These are phyloP conservation scores for Halenospora varia DNA, from an alignment of 495 filamentous ascomycete species.

Conservation along the genomic window DNA sequence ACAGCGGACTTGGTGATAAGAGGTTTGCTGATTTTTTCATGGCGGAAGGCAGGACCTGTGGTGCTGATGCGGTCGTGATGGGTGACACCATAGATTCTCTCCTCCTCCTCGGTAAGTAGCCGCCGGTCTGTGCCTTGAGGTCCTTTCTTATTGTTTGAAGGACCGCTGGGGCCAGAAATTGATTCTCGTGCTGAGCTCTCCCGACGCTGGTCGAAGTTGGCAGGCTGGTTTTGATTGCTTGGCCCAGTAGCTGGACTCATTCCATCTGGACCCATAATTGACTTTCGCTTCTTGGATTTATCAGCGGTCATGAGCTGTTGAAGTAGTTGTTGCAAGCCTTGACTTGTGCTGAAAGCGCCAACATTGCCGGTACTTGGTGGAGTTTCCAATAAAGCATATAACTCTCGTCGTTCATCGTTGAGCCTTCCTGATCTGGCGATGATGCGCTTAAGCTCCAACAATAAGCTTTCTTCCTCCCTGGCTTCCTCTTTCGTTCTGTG, in stretches of 20 bases:
- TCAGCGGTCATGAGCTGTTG: slow-evolving; percentile 74
- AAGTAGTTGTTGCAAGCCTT: slow-evolving; percentile 73
- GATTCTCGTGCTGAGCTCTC: slow-evolving; percentile 52
- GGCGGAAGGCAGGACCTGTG: slow-evolving; percentile 68
- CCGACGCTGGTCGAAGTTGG: slow-evolving; percentile 44
- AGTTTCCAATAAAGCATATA: slow-evolving; percentile 83
- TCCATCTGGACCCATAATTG: slow-evolving; percentile 56
- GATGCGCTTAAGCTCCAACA: slow-evolving; percentile 88
- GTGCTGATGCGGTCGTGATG: slow-evolving; percentile 77
- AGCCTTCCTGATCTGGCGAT: slow-evolving; percentile 74
- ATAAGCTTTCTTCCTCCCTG: slow-evolving; percentile 82
- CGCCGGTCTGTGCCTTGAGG: slow-evolving; percentile 47
- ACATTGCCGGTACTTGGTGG: slow-evolving; percentile 63
- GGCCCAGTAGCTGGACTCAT: slow-evolving; percentile 39
- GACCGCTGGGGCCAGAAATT: slow-evolving; percentile 35
- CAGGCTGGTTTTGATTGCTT: slow-evolving; percentile 25
- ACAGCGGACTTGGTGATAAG: slow-evolving; percentile 78
- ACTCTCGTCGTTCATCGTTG: slow-evolving; percentile 80
- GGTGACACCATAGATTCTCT: slow-evolving; percentile 74
- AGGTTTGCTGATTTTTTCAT: slow-evolving; percentile 77
- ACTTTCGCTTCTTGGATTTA: slow-evolving; percentile 79
- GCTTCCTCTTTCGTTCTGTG: slow-evolving; percentile 80
- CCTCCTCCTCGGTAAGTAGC: slow-evolving; percentile 69
- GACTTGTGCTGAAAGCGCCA: slow-evolving; percentile 72
- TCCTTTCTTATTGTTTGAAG: slow-evolving; percentile 53